A percentile compares a stretch with the other conserved stretches of the same genome.
Conservation (phyloP, 192 early-diverging fungal species). For the Backusella luteola region DNA sequence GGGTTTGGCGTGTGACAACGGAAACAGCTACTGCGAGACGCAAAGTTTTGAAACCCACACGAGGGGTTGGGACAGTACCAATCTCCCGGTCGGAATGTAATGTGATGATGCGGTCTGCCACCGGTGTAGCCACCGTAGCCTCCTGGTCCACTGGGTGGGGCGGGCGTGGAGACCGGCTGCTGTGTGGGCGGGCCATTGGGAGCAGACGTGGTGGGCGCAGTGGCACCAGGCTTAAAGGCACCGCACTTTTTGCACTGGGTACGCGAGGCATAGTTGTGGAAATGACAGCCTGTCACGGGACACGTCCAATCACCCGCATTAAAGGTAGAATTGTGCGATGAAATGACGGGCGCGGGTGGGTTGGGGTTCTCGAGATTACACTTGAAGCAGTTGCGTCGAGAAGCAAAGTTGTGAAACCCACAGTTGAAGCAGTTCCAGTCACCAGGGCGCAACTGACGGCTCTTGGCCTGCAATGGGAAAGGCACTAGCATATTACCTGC, state of each 20-base stretch:
- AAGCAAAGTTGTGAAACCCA: slow-evolving; percentile 72
- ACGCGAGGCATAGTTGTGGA: slow-evolving; percentile 65
- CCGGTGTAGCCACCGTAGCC: slow-evolving; percentile 21
- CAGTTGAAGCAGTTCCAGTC: slow-evolving; percentile 78
- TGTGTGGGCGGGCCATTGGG: background rate
- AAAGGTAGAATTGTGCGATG: slow-evolving; percentile 24
- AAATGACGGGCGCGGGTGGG: slow-evolving; percentile 14
- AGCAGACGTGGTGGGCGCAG: background rate
- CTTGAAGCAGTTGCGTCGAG: slow-evolving; percentile 61
- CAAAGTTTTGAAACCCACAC: slow-evolving; percentile 79
- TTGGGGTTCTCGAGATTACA: slow-evolving; percentile 58
- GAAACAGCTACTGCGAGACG: slow-evolving; percentile 66
- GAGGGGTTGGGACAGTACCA: slow-evolving; percentile 69
- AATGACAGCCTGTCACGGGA: slow-evolving; percentile 53
- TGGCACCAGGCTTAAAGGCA: slow-evolving; percentile 38
- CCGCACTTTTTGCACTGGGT: slow-evolving; percentile 56
- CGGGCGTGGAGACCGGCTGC: background rate
- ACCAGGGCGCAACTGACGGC: slow-evolving; percentile 50
- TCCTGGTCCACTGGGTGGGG: slow-evolving; percentile 21
- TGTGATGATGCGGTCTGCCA: slow-evolving; percentile 21
- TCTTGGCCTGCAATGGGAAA: slow-evolving; percentile 51
- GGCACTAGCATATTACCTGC: slow-evolving; percentile 51
- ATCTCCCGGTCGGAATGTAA: slow-evolving; percentile 62
- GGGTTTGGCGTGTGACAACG: slow-evolving; percentile 53
- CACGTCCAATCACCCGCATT: slow-evolving; percentile 66